phyloP scores from a whole-genome alignment of 805 yeast genomes.

The Dipodascus geniculatus region DNA sequence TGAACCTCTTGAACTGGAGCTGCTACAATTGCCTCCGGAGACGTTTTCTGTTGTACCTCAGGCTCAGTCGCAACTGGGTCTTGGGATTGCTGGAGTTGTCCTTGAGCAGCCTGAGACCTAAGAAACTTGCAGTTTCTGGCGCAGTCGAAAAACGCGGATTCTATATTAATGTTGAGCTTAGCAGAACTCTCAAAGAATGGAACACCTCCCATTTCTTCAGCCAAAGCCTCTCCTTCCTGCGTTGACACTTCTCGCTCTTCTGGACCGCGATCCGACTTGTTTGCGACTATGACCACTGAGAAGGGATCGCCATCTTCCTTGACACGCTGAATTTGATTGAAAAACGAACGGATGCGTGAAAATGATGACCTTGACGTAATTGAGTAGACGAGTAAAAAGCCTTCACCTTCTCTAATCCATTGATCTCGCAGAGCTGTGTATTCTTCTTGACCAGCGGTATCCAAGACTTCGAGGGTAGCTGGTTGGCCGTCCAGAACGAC shows the following conservation, averaged over 20 bases:
- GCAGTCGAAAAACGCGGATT: slow-evolving; percentile 58
- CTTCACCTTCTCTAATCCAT: slow-evolving; percentile 91
- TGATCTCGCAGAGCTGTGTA: slow-evolving; percentile 66
- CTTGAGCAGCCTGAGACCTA: slow-evolving; percentile 72
- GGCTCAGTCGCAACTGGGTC: slow-evolving; percentile 24
- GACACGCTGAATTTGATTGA: slow-evolving; percentile 67
- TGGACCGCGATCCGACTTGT: slow-evolving; percentile 61
- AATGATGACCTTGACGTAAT: slow-evolving; percentile 78
- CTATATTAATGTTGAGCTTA: slow-evolving; percentile 82
- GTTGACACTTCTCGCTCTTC: slow-evolving; percentile 66
- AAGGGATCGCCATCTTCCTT: slow-evolving; percentile 40
- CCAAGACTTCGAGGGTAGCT: slow-evolving; percentile 71
- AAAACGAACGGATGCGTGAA: slow-evolving; percentile 72
- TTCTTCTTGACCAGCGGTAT: slow-evolving; percentile 90
- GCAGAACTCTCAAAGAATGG: slow-evolving; percentile 86
- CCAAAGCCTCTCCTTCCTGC: slow-evolving; percentile 76
- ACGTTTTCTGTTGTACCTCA: slow-evolving; percentile 4
- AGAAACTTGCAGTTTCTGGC: slow-evolving; percentile 63
- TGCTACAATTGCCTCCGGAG: slow-evolving; percentile 2
- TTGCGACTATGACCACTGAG: slow-evolving; percentile 87
- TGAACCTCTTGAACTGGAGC: not conserved
- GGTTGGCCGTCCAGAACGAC: slow-evolving; percentile 72
- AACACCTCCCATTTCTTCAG: slow-evolving; percentile 45
- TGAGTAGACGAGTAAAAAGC: slow-evolving; percentile 78
- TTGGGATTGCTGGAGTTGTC: slow-evolving; percentile 44